Evolutionary conservation across 345 rosid species (phyloP).

Genomic region (Trapa incisa): DNA sequence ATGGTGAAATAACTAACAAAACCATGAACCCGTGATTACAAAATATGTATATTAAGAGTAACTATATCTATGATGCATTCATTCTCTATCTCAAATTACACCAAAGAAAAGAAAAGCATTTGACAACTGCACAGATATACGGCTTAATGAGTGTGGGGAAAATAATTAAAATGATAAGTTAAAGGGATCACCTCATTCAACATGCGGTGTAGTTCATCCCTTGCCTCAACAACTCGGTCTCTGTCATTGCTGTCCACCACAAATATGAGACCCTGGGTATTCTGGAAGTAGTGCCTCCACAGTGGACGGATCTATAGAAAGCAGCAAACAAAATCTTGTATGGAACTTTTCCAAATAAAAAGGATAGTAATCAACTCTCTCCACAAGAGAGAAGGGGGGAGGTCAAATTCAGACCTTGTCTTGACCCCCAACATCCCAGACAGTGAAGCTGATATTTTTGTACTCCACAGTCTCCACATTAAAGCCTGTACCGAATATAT

Average conservation of each 20-base stretch:
- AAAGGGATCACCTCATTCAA: no score
- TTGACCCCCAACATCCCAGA: conserved; percentile 94
- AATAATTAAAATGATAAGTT: background rate
- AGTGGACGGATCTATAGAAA: no score
- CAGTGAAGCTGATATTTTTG: conserved; percentile 87
- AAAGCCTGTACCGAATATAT: conserved; percentile 33
- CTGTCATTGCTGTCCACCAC: no score
- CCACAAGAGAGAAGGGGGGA: background rate
- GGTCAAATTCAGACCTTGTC: conserved; percentile 43
- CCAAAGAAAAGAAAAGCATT: no score
- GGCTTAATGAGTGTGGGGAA: background rate
- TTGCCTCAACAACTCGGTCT: no score
- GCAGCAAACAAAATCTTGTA: no score
- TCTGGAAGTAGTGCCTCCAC: no score
- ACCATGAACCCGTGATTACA: background rate
- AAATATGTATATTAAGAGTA: background rate
- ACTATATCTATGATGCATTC: background rate
- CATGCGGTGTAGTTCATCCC: no score
- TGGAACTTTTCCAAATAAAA: no score
- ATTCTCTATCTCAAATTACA: background rate
- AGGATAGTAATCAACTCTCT: no score
- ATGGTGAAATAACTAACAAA: no score
- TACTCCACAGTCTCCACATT: conserved; percentile 85
- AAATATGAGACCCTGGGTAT: no score
- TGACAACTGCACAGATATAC: background rate